Conservation (phyloP, 2,329 filamentous ascomycete species). For the Fusarium oligoseptatum region DNA sequence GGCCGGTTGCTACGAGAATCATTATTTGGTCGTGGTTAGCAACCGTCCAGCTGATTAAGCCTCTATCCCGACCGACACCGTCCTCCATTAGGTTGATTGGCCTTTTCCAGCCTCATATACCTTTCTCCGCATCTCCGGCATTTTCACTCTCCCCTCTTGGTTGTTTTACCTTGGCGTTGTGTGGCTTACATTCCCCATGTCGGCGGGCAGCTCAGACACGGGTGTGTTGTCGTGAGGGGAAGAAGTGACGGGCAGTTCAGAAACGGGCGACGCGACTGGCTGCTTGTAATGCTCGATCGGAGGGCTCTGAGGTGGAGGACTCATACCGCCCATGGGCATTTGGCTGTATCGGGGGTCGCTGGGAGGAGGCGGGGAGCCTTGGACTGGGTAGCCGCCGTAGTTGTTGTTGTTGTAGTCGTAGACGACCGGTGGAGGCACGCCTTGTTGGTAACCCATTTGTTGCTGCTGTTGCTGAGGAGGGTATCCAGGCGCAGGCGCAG, state of each 20-base stretch:
- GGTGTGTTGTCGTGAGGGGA: background rate
- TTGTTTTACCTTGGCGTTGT: background rate
- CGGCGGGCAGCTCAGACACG: background rate
- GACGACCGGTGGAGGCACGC: background rate
- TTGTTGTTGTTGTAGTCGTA: background rate
- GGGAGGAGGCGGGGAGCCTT: background rate
- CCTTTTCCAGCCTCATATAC: background rate
- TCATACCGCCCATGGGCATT: background rate
- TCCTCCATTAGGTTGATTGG: background rate
- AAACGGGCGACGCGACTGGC: background rate
- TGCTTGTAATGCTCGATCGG: background rate
- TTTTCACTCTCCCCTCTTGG: background rate
- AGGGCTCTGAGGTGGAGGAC: background rate
- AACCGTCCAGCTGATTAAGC: background rate
- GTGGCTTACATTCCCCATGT: background rate
- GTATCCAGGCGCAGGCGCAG: background rate
- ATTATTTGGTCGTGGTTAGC: background rate
- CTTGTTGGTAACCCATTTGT: background rate
- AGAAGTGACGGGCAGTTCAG: background rate
- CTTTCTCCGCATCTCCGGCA: background rate
- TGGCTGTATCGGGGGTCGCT: conserved; percentile 1
- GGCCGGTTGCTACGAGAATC: background rate
- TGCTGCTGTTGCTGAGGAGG: background rate
- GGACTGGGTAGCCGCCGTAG: background rate
- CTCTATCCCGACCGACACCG: background rate